phyloP scores from a whole-genome alignment of 1,284 basidiomycete genomes.

The Ustilago esculenta region DNA sequence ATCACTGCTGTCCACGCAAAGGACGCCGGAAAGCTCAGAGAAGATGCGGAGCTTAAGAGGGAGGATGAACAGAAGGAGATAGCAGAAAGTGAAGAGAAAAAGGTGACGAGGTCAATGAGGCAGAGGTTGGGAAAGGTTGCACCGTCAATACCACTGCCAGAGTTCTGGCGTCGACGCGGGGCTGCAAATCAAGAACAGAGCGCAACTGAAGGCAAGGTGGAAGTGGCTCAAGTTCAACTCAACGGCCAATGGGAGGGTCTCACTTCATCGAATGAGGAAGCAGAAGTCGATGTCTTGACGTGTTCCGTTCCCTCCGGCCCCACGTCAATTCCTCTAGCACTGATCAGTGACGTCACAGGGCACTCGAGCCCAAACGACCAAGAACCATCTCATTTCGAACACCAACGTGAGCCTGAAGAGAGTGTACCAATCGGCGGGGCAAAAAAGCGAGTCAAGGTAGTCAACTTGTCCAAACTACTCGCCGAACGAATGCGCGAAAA shows the following conservation, averaged over 20 bases:
- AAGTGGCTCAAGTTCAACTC: too few relatives aligned
- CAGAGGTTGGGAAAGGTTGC: constrained; percentile 11
- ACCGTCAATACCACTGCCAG: constrained; percentile 26
- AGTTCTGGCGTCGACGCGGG: constrained; percentile 17
- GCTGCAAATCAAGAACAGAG: not conserved
- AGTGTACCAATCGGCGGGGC: not conserved
- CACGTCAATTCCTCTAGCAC: not conserved
- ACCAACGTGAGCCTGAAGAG: too few relatives aligned
- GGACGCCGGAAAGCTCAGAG: not conserved
- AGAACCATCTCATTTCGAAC: not conserved
- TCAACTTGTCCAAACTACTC: constrained; percentile 29
- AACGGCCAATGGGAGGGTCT: too few relatives aligned
- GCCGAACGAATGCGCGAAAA: constrained; percentile 28
- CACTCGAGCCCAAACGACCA: too few relatives aligned
- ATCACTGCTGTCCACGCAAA: not conserved
- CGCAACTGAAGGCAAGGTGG: too few relatives aligned
- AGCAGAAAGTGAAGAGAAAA: not conserved
- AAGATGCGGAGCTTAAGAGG: not conserved
- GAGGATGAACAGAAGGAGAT: not conserved
- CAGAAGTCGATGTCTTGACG: not conserved
- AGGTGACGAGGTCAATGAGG: constrained; percentile 27
- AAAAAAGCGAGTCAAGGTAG: not conserved
- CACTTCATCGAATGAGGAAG: too few relatives aligned
- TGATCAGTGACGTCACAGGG: too few relatives aligned
- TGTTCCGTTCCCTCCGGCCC: too few relatives aligned